These are phyloP conservation scores for Euphorbia celastroides DNA, from an alignment of 441 rosid species.

Conservation along the genomic window DNA sequence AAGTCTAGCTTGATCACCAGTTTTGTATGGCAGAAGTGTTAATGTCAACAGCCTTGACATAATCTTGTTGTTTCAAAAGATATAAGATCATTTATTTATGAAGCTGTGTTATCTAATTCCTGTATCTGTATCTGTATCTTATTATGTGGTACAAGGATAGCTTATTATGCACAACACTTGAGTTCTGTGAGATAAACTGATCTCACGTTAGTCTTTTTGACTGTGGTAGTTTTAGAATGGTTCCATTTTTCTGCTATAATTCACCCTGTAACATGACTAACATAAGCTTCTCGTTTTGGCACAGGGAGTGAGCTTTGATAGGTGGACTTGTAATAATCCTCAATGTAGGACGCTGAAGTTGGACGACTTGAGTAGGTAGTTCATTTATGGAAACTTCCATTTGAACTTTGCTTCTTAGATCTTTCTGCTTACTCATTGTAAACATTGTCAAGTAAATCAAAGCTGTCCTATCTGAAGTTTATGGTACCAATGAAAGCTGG, in stretches of 20 bases:
- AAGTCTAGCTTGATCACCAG: background rate
- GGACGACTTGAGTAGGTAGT: conserved; percentile 18
- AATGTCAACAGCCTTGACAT: background rate
- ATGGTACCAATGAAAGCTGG: background rate
- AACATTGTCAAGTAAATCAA: conserved; percentile 3
- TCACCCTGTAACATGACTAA: conserved; percentile 9
- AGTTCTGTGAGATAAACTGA: background rate
- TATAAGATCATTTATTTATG: background rate
- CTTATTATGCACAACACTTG: background rate
- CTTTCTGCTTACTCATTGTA: conserved; percentile 8
- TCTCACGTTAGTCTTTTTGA: background rate
- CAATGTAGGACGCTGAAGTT: conserved; percentile 8
- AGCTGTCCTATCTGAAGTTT: background rate
- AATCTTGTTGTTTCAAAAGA: background rate
- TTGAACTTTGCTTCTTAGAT: conserved; percentile 17
- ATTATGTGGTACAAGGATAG: too few species aligned
- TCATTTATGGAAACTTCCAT: conserved; percentile 11
- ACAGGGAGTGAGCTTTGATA: conserved; percentile 18
- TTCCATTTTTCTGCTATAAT: background rate
- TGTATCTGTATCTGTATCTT: too few species aligned
- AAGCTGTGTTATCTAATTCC: background rate
- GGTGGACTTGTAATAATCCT: conserved; percentile 10
- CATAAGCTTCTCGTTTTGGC: conserved; percentile 6
- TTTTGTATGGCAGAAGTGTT: background rate
- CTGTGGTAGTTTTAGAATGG: background rate